These are phyloP conservation scores for Penicillium digitatum DNA, from an alignment of 2,329 filamentous ascomycete genomes.

Conservation along the genomic window DNA sequence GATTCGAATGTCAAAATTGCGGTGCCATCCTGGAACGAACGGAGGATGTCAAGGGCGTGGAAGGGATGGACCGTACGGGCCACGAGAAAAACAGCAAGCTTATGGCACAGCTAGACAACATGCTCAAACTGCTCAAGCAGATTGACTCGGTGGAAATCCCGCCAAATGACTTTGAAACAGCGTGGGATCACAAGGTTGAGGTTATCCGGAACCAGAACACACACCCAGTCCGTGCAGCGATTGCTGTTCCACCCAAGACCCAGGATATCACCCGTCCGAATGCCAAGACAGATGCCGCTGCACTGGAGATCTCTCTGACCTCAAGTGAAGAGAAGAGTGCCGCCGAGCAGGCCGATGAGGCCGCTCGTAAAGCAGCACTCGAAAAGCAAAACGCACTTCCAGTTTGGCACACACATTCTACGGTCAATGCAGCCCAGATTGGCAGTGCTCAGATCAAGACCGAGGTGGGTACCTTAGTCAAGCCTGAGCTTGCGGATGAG, in stretches of 20 bases:
- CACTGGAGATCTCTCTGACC: constrained; percentile 49
- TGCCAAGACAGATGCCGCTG: constrained; percentile 42
- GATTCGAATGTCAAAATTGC: constrained; percentile 84
- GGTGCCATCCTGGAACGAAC: constrained; percentile 46
- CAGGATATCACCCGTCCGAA: constrained; percentile 42
- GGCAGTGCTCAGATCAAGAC: constrained; percentile 28
- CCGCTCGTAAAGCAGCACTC: constrained; percentile 46
- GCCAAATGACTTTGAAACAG: constrained; percentile 48
- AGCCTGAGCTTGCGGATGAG: constrained; percentile 42
- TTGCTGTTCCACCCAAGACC: constrained; percentile 40
- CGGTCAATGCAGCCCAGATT: constrained; percentile 36
- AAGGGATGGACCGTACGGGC: constrained; percentile 44
- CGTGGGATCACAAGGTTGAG: constrained; percentile 48
- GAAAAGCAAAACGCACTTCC: constrained; percentile 52
- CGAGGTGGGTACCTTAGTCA: constrained; percentile 33
- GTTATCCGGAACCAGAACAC: constrained; percentile 43
- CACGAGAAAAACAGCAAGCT: constrained; percentile 50
- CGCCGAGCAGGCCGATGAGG: constrained; percentile 47
- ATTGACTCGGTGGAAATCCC: constrained; percentile 48
- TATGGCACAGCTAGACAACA: constrained; percentile 47
- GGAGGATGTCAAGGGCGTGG: constrained; percentile 43
- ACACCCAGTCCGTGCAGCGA: constrained; percentile 39
- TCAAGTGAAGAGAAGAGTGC: constrained; percentile 48
- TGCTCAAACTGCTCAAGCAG: constrained; percentile 47
- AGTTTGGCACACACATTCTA: constrained; percentile 52